phyloP scores from a whole-genome alignment of 106 monocot species.

The Acorus gramineus region DNA sequence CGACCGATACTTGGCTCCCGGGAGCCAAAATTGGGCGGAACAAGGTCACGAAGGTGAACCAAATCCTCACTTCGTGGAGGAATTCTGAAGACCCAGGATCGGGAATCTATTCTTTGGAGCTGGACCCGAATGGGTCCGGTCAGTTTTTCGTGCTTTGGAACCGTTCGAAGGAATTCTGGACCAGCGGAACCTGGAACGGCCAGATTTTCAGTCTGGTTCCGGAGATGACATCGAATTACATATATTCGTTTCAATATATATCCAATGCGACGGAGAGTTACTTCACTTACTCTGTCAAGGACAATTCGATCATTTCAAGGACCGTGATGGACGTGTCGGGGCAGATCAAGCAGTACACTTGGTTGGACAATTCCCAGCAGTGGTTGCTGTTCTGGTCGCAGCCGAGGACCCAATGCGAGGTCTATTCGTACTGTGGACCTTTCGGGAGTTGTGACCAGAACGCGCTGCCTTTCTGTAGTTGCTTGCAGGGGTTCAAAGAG shows the following conservation, averaged over 20 bases:
- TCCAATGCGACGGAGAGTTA: neutral
- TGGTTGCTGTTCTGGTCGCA: neutral
- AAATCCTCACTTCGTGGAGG: slow-evolving; percentile 9
- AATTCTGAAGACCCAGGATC: slow-evolving; percentile 3
- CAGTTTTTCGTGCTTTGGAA: neutral
- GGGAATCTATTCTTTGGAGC: neutral
- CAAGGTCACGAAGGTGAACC: slow-evolving; percentile 4
- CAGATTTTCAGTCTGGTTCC: neutral
- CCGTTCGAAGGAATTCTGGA: neutral
- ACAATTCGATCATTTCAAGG: neutral
- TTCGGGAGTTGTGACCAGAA: neutral
- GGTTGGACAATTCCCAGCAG: neutral
- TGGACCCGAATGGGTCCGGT: neutral
- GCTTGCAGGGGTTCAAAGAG: neutral
- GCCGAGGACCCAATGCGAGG: neutral
- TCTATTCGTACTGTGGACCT: slow-evolving; percentile 3
- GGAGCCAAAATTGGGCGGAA: neutral
- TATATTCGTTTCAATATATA: neutral
- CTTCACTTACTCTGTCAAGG: neutral
- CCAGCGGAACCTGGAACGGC: neutral
- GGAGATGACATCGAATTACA: too few species aligned
- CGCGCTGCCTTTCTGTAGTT: neutral
- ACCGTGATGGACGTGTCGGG: neutral
- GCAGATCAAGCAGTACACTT: neutral
- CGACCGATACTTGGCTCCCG: slow-evolving; percentile 8